phyloP scores from a whole-genome alignment of 129 eudicot genomes.

The Saussurea involucrata region DNA sequence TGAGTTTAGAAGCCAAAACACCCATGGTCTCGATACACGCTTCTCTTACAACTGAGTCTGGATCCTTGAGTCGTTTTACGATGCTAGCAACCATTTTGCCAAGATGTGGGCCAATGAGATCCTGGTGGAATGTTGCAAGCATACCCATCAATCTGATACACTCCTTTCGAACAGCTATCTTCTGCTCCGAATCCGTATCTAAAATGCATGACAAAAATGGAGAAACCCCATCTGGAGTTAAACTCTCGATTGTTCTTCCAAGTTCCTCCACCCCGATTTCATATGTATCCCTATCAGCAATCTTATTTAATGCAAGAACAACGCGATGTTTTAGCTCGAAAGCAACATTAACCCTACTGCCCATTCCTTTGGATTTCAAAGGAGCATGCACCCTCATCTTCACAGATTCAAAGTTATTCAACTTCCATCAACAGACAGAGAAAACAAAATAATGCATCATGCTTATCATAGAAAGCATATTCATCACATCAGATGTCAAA shows the following conservation, averaged over 20 bases:
- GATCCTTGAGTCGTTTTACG: conserved; percentile 79
- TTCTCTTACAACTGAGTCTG: conserved; percentile 79
- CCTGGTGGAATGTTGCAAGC: conserved; percentile 57
- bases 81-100: conserved; percentile 67
- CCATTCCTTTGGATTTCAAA: conserved; percentile 45
- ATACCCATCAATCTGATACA: conserved; percentile 66
- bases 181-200: conserved; percentile 76
- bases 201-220: conserved; percentile 69
- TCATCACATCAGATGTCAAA: conserved; percentile 8
- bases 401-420: not conserved
- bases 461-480: conserved; percentile 12
- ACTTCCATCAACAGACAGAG: conserved; percentile 3
- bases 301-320: conserved; percentile 65
- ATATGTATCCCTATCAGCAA: conserved; percentile 82
- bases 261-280: conserved; percentile 81
- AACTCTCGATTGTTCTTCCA: conserved; percentile 48
- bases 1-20: conserved; percentile 64
- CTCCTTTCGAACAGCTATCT: conserved; percentile 78
- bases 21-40: conserved; percentile 80
- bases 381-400: conserved; percentile 59
- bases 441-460: conserved; percentile 6
- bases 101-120: conserved; percentile 51
- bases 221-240: conserved; percentile 61
- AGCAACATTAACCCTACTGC: conserved; percentile 42
- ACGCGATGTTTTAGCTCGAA: conserved; percentile 83